These are phyloP conservation scores for Trichoderma simmonsii DNA, from an alignment of 2,329 filamentous ascomycete genomes.

Conservation along the genomic window DNA sequence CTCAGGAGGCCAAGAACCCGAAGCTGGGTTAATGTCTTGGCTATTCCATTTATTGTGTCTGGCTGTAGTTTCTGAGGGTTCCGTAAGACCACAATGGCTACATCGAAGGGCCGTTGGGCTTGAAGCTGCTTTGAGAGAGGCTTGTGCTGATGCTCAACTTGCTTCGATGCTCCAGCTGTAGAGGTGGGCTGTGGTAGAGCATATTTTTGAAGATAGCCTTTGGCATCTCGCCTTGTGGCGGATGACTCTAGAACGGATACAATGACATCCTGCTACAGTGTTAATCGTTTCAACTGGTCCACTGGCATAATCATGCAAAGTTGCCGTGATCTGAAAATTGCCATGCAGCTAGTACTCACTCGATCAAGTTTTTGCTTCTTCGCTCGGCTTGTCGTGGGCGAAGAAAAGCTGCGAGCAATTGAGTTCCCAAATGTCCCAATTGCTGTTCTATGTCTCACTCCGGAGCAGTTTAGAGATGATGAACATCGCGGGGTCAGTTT, in stretches of 20 bases:
- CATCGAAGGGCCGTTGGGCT: slow-evolving; percentile 45
- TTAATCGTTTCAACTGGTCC: not conserved
- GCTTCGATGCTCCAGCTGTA: slow-evolving; percentile 29
- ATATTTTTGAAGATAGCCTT: slow-evolving; percentile 87
- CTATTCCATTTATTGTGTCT: slow-evolving; percentile 68
- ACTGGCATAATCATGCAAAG: not conserved
- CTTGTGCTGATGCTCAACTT: slow-evolving; percentile 33
- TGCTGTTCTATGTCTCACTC: not conserved
- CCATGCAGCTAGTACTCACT: slow-evolving; percentile 22
- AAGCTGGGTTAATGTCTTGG: slow-evolving; percentile 79
- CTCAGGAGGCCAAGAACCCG: slow-evolving; percentile 77
- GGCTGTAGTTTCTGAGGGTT: slow-evolving; percentile 69
- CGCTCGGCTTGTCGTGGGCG: slow-evolving; percentile 29
- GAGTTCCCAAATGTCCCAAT: not conserved
- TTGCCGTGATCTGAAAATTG: not conserved
- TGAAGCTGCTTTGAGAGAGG: slow-evolving; percentile 17
- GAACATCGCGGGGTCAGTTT: not conserved
- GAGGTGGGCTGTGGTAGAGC: slow-evolving; percentile 23
- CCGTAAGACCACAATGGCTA: slow-evolving; percentile 83
- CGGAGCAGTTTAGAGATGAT: not conserved
- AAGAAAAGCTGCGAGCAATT: slow-evolving; percentile 29
- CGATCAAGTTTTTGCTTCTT: slow-evolving; percentile 34
- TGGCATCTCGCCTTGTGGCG: slow-evolving; percentile 88
- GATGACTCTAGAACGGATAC: slow-evolving; percentile 83
- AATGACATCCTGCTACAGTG: slow-evolving; percentile 66